Evolutionary conservation across 179 eudicot genomes (phyloP).

Genomic region (Silene coronaria): DNA sequence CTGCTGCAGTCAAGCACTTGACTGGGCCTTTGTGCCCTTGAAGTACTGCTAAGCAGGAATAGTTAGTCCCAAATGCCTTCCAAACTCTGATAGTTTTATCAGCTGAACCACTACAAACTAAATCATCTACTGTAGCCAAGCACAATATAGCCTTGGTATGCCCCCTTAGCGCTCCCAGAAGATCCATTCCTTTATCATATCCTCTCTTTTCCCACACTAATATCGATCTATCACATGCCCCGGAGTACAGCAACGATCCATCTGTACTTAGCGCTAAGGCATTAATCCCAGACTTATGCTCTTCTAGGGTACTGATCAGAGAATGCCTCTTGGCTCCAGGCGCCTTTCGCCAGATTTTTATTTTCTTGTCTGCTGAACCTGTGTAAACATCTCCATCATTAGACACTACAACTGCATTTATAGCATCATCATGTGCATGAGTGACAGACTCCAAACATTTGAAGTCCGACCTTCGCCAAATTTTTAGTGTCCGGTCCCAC

Average conservation of each 20-base stretch:
- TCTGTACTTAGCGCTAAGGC: slow-evolving; percentile 58
- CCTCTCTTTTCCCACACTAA: slow-evolving; percentile 71
- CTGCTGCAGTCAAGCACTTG: slow-evolving; percentile 51
- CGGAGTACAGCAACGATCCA: slow-evolving; percentile 69
- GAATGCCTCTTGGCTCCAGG: slow-evolving; percentile 37
- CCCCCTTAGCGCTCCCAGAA: slow-evolving; percentile 69
- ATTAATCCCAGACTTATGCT: slow-evolving; percentile 82
- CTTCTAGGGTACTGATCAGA: slow-evolving; percentile 52
- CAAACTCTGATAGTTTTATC: slow-evolving; percentile 92
- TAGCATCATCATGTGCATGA: slow-evolving; percentile 70
- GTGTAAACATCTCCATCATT: slow-evolving; percentile 61
- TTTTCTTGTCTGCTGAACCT: slow-evolving; percentile 64
- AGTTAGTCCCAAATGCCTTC: slow-evolving; percentile 42
- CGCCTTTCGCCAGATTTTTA: slow-evolving; percentile 57
- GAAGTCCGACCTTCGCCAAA: slow-evolving; percentile 43
- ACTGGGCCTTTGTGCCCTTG: slow-evolving; percentile 78
- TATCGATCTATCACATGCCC: slow-evolving; percentile 79
- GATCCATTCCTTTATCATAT: slow-evolving; percentile 46
- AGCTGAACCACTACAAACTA: slow-evolving; percentile 79
- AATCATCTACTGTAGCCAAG: slow-evolving; percentile 44
- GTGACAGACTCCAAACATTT: slow-evolving; percentile 48
- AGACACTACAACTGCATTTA: slow-evolving; percentile 55
- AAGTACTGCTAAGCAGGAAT: slow-evolving; percentile 56
- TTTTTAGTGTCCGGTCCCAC: slow-evolving; percentile 63
- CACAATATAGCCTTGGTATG: slow-evolving; percentile 73